Evolutionary conservation across 805 yeast species (phyloP).

Genomic region (Cyberlindnera mississippiensis): DNA sequence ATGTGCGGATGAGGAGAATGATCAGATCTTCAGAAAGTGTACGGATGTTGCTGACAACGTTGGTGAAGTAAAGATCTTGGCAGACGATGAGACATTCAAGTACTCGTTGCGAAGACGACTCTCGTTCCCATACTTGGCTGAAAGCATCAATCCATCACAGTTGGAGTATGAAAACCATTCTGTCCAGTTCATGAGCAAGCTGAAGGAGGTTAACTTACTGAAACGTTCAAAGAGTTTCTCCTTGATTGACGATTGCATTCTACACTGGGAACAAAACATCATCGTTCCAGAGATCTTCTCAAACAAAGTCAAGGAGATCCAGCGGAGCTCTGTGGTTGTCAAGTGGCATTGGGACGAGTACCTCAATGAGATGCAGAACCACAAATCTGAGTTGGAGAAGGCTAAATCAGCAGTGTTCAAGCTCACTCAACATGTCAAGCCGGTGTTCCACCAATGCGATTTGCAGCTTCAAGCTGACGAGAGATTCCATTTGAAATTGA

Average conservation of each 20-base stretch:
- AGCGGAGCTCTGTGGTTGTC: conserved; percentile 1
- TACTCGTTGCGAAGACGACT: conserved; percentile 28
- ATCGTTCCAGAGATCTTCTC: conserved; percentile 13
- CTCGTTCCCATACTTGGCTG: conserved; percentile 35
- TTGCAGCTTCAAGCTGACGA: conserved; percentile 25
- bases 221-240: conserved; percentile 37
- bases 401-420: conserved; percentile 3
- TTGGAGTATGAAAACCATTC: conserved; percentile 26
- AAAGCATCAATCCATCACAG: conserved; percentile 31
- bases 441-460: conserved; percentile 21
- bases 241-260: conserved; percentile 24
- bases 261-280: conserved; percentile 14
- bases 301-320: conserved; percentile 8
- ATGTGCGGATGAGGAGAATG: neutral
- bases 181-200: conserved; percentile 7
- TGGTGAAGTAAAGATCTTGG: neutral
- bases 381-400: conserved; percentile 1
- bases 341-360: neutral
- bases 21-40: conserved; percentile 1
- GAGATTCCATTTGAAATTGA: conserved; percentile 35
- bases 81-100: conserved; percentile 16
- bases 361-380: conserved; percentile 2
- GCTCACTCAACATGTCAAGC: conserved; percentile 16
- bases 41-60: neutral
- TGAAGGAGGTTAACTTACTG: conserved; percentile 7